Conservation (phyloP, 352 stramenopile species). For the Phytopythium sindhum region DNA sequence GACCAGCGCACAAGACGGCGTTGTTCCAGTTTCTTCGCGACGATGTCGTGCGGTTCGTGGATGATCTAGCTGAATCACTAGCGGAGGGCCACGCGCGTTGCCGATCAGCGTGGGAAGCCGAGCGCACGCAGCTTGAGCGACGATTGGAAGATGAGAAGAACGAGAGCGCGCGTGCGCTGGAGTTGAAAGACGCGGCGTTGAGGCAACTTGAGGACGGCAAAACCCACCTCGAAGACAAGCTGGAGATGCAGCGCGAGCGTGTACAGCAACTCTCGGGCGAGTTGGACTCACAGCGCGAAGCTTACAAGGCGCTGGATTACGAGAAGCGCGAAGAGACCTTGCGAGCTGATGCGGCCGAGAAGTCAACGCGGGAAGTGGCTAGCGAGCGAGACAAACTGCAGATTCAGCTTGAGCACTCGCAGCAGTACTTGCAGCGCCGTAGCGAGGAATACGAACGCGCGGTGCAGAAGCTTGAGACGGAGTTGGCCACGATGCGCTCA, state of each 20-base stretch:
- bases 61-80: slow-evolving; percentile 45
- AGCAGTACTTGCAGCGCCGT: slow-evolving; percentile 28
- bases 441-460: slow-evolving; percentile 24
- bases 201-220: slow-evolving; percentile 44
- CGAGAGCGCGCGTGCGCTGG: slow-evolving; percentile 41
- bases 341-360: slow-evolving; percentile 33
- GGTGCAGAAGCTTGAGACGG: slow-evolving; percentile 31
- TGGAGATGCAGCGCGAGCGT: slow-evolving; percentile 28
- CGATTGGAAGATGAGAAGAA: slow-evolving; percentile 31
- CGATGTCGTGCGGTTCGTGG: slow-evolving; percentile 49
- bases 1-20: slow-evolving; percentile 61
- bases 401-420: slow-evolving; percentile 45
- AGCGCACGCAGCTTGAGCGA: slow-evolving; percentile 32
- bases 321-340: slow-evolving; percentile 20
- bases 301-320: slow-evolving; percentile 31
- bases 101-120: slow-evolving; percentile 23
- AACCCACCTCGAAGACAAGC: slow-evolving; percentile 52
- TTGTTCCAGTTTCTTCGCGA: slow-evolving; percentile 67
- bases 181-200: slow-evolving; percentile 45
- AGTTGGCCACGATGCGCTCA: slow-evolving; percentile 32
- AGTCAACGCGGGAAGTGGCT: slow-evolving; percentile 21
- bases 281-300: slow-evolving; percentile 30
- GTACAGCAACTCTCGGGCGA: slow-evolving; percentile 38
- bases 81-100: slow-evolving; percentile 18
- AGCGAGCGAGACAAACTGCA: slow-evolving; percentile 57